These are phyloP conservation scores for Codiaeum variegatum DNA, from an alignment of 441 rosid species.

Conservation along the genomic window DNA sequence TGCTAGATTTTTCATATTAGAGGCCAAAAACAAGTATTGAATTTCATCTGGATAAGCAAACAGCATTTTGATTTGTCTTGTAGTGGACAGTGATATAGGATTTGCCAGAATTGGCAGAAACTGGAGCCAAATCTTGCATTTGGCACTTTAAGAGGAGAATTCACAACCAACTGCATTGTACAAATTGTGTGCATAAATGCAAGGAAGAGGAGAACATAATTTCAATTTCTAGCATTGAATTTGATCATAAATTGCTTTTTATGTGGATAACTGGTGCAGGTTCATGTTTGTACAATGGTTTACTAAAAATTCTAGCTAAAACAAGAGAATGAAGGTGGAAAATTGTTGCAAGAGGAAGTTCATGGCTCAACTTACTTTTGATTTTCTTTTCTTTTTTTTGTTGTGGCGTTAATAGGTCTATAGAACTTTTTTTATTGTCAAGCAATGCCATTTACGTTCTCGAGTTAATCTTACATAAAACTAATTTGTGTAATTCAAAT, in stretches of 20 bases:
- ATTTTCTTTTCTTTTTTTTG: neutral
- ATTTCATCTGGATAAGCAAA: slow-evolving; percentile 1
- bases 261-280: neutral
- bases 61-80: slow-evolving; percentile 7
- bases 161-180: neutral
- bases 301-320: neutral
- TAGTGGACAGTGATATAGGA: neutral
- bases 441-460: neutral
- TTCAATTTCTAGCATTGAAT: neutral
- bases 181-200: neutral
- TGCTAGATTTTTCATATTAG: neutral
- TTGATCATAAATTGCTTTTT: neutral
- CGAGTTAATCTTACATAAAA: neutral
- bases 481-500: neutral
- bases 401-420: neutral
- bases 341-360: neutral
- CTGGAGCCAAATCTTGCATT: neutral
- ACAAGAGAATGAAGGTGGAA: neutral
- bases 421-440: neutral
- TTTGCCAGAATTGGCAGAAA: neutral
- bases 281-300: neutral
- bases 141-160: neutral
- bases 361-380: neutral
- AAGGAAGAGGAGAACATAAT: neutral
- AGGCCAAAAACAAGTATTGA: neutral